A percentile compares a stretch with the other conserved stretches of the same genome.
These are phyloP conservation scores for Cladosporium halotolerans DNA, from an alignment of 2,329 filamentous ascomycete species.

Conservation along the genomic window DNA sequence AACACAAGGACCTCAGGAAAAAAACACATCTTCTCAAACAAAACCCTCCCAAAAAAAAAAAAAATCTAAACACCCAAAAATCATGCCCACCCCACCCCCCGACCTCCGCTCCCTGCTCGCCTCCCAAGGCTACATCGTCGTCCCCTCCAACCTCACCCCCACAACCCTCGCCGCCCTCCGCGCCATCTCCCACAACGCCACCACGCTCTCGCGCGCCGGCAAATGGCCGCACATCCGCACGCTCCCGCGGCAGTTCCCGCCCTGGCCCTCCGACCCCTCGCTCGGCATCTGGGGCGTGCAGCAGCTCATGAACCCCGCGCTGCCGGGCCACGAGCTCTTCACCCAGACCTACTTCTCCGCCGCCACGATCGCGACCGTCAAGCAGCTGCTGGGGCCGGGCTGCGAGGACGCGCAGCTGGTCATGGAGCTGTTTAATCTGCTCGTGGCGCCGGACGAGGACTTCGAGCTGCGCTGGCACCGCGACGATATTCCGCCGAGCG, in stretches of 20 bases:
- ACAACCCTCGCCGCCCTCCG: slow-evolving; percentile 55
- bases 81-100: neutral
- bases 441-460: slow-evolving; percentile 63
- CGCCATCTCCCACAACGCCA: slow-evolving; percentile 51
- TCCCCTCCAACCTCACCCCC: slow-evolving; percentile 58
- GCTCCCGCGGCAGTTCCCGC: slow-evolving; percentile 84
- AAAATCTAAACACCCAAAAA: neutral
- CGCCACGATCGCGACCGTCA: slow-evolving; percentile 56
- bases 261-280: slow-evolving; percentile 58
- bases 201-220: slow-evolving; percentile 58
- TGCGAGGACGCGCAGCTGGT: slow-evolving; percentile 56
- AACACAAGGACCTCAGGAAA: neutral
- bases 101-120: neutral
- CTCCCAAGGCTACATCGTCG: slow-evolving; percentile 67
- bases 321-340: slow-evolving; percentile 56
- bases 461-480: slow-evolving; percentile 80
- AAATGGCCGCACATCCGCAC: slow-evolving; percentile 77
- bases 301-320: slow-evolving; percentile 69
- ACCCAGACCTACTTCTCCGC: slow-evolving; percentile 65
- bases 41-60: neutral
- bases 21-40: neutral
- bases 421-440: slow-evolving; percentile 83
- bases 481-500: slow-evolving; percentile 69
- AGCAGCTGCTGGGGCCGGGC: slow-evolving; percentile 51
- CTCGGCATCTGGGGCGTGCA: slow-evolving; percentile 84